Percentiles rank a stretch among this genome's conserved stretches.
These are phyloP conservation scores for Sicyos baderoa DNA, from an alignment of 306 rosid species.

Conservation along the genomic window DNA sequence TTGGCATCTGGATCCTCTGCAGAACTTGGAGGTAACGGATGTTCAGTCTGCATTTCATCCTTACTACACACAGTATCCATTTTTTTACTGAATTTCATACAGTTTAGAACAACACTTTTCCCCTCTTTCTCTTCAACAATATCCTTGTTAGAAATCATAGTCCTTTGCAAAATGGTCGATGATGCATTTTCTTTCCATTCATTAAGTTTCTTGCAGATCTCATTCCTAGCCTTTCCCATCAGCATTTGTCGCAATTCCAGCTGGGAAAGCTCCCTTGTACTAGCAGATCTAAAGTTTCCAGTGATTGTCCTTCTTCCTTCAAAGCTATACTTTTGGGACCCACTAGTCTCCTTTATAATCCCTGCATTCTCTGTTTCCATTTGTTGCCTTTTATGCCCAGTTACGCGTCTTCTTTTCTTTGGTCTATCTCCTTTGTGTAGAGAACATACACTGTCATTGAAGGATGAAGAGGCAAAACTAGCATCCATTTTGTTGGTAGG, in stretches of 20 bases:
- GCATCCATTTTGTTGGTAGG: constrained; percentile 28
- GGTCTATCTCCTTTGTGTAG: constrained; percentile 30
- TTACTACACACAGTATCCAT: constrained; percentile 22
- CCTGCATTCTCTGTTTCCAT: constrained; percentile 28
- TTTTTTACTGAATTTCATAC: constrained; percentile 24
- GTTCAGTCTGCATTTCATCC: constrained; percentile 10
- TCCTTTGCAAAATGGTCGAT: constrained; percentile 24
- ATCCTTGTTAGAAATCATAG: constrained; percentile 22
- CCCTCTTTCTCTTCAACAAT: constrained; percentile 27
- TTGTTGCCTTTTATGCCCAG: constrained; percentile 23
- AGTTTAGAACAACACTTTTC: constrained; percentile 22
- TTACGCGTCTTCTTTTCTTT: constrained; percentile 30
- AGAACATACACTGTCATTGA: constrained; percentile 25
- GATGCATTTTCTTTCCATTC: constrained; percentile 32
- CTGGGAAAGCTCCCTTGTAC: constrained; percentile 34
- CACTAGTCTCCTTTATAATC: constrained; percentile 26
- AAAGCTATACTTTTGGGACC: constrained; percentile 30
- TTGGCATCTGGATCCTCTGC: constrained; percentile 20
- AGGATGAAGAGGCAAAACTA: constrained; percentile 29
- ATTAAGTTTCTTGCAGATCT: constrained; percentile 44
- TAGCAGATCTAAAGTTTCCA: constrained; percentile 27
- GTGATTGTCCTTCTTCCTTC: constrained; percentile 33
- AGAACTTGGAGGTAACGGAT: constrained; percentile 26
- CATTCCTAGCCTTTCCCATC: constrained; percentile 46
- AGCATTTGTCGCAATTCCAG: constrained; percentile 35